Conservation (phyloP, 1,284 basidiomycete genomes). For the Golubevia pallescens region DNA sequence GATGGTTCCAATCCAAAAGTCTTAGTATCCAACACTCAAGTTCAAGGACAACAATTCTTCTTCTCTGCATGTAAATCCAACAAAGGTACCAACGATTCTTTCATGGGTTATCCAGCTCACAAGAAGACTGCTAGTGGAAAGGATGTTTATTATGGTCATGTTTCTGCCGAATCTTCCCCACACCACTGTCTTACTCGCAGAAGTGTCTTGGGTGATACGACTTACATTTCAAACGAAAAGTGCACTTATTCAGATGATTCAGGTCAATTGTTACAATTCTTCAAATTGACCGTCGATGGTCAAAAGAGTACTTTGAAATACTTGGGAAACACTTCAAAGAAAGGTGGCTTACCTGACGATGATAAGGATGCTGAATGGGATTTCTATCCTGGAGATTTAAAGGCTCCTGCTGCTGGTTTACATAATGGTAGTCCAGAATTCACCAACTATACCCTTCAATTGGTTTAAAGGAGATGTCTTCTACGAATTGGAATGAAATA, state of each 20-base stretch:
- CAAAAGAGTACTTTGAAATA: not conserved
- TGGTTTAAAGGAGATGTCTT: not conserved
- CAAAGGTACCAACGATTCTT: not conserved
- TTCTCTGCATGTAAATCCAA: not conserved
- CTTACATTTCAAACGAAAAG: constrained; percentile 7
- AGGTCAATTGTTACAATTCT: constrained; percentile 31
- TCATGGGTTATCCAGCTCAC: not conserved
- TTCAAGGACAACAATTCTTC: not conserved
- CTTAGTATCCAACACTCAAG: not conserved
- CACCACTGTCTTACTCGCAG: not conserved
- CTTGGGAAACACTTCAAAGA: not conserved
- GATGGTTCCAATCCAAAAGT: not conserved
- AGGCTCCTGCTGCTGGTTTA: not conserved
- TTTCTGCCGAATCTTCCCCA: not conserved
- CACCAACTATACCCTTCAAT: not conserved
- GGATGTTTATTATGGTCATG: not conserved
- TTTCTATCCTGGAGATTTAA: not conserved
- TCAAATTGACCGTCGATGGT: constrained; percentile 19
- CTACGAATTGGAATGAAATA: no score
- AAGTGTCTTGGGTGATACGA: not conserved
- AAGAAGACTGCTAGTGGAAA: not conserved
- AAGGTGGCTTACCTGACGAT: not conserved
- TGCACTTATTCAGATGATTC: constrained; percentile 29
- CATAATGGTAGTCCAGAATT: not conserved
- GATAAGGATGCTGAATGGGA: not conserved